These are phyloP conservation scores for Trametes sanguinea DNA, from an alignment of 768 basidiomycete genomes.

Conservation along the genomic window DNA sequence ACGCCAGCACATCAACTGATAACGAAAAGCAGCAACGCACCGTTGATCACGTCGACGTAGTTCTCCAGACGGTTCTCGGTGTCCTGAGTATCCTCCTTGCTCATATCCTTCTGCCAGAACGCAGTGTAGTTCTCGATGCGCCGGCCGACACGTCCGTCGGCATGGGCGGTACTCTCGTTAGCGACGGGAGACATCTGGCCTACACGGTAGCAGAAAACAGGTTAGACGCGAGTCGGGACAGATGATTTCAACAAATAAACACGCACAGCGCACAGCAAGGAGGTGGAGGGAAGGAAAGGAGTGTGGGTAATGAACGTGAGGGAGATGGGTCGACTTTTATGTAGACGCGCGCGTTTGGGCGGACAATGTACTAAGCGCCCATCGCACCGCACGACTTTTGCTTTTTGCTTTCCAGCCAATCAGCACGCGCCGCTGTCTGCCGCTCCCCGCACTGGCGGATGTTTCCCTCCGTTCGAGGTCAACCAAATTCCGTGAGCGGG, in stretches of 20 bases:
- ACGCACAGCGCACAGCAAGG: constrained; percentile 6
- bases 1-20: constrained; percentile 1
- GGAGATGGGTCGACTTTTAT: constrained; percentile 21
- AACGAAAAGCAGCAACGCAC: constrained; percentile 42
- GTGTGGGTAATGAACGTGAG: constrained; percentile 1
- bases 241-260: neutral
- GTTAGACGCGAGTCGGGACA: too few relatives aligned
- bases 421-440: constrained; percentile 1
- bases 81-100: constrained; percentile 64
- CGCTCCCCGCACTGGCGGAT: neutral
- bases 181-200: constrained; percentile 16
- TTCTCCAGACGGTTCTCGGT: constrained; percentile 73
- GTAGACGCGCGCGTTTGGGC: neutral
- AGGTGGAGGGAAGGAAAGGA: constrained; percentile 2
- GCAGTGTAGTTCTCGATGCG: constrained; percentile 85
- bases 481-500: neutral
- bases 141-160: constrained; percentile 42
- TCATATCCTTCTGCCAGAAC: constrained; percentile 88
- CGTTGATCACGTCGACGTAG: constrained; percentile 94
- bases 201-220: neutral
- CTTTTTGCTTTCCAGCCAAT: constrained; percentile 7
- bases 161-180: constrained; percentile 25
- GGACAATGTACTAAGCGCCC: neutral
- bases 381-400: constrained; percentile 10
- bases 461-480: neutral